Evolutionary conservation across 2,329 filamentous ascomycete genomes (phyloP), one percentile per base, ranked within the genome.

Genomic region (Exophiala lecanii-corni): DNA sequence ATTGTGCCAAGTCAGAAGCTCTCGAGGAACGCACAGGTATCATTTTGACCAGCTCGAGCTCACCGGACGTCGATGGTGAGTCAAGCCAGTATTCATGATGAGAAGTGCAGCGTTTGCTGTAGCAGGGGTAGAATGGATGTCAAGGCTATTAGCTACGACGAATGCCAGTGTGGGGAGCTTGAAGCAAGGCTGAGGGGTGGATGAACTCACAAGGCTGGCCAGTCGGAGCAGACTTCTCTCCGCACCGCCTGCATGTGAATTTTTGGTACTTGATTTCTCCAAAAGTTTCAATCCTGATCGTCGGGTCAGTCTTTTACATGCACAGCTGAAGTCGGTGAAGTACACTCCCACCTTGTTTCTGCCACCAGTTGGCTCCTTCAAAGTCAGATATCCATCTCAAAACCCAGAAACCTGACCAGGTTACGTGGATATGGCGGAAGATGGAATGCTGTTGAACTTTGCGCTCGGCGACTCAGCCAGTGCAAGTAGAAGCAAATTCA

Each of bases 401-500:
- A n/a, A n/a, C n/a, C n/a, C n/a, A n/a, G n/a, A n/a, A n/a, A n/a
- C n/a, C n/a, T n/a, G n/a, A n/a, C n/a, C n/a, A n/a, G n/a, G n/a
- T n/a, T n/a, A n/a, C n/a, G n/a, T n/a, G n/a, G n/a, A 6, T 17
- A 51, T 51, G 49, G 49, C 97, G 89, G 89, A 97, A 71, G 86
- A 94, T 81, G 89, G 89, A 55, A 85, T 98, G 79, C 77, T 96
- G 44, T 73, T 97, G 61, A 97, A 97, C 59, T 96, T 97, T 62
- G 82, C 88, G 57, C 71, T 95, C 44, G 76, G 79, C 19, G 81
- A 86, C 48, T 62, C 86, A 41, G 75, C 81, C 47, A 72, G 76
- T 4, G 69, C 76, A 41, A 80, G 74, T 10, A 25, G 43, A 4
- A 73, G 74, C 55, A 75, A 70, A 41, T 86, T 94, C 65, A 92